Base-by-base conservation (phyloP, 768 basidiomycete species). In the Boletus sp. region DNA sequence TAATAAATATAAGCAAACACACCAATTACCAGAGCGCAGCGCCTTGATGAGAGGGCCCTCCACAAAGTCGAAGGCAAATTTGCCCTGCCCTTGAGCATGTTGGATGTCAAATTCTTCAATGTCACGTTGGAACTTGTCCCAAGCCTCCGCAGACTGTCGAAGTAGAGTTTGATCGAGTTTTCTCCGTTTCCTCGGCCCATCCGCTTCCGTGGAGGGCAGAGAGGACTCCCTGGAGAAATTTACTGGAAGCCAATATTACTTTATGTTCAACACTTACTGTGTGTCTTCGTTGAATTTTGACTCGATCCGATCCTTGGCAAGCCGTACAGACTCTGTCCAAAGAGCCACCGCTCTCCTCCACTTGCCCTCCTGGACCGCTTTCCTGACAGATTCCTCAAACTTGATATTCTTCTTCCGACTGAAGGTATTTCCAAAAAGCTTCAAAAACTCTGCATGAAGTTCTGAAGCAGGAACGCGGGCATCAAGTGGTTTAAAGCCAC, bases 41-140 rank as follows among this genome's bases (percentile, higher is more conserved):
- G 97, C 97, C 64, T 87, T 90, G 24, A 97, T 85, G n/a, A 99
- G 76, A 12, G 97, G 95, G 0, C 96, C 97, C 68, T 99, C 97
- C 2, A 98, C 87, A 64, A 98, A 98, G 9, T 86, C 86, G 67
- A 98, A 98, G 0, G 94, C 90, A 66, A 97, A 90, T 68, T 91
- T 94, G 29, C 91, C 87, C 64, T 90, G 88, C 48, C 87, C 89
- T 55, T 85, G 84, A n/a, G 94, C 86, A 69, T 95, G 89, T 64
- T 95, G 92, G 1, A 88, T 77, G 61, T 96, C 91, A 61, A 99
- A 99, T 32, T 87, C 84, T 33, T 83, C 78, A 7, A 96, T 83
- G 20, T 86, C 84, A 32, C 62, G 75, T 55, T 85, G 78, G 61
- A 97, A 92, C 0, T 73, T 70, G 17, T 75, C 73, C 95, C 95